Conservation (phyloP, 495 filamentous ascomycete species). For the Bacidia gigantensis region DNA sequence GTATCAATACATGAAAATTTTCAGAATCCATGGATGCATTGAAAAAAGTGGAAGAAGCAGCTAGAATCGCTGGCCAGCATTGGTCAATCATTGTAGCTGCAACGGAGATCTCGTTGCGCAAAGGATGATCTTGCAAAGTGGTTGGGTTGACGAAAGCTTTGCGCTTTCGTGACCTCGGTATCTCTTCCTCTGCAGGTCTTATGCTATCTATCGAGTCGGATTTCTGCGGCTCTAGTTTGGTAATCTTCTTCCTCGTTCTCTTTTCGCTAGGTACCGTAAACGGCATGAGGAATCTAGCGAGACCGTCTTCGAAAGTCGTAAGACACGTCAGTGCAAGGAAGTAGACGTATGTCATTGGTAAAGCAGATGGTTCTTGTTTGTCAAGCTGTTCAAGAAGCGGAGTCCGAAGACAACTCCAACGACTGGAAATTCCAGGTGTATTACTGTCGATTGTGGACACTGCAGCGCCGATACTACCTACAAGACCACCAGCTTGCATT, state of each 20-base stretch:
- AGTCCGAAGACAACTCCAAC: conserved; percentile 80
- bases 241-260: conserved; percentile 31
- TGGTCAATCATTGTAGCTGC: conserved; percentile 72
- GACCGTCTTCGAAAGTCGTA: conserved; percentile 71
- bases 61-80: conserved; percentile 92
- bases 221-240: not conserved
- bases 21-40: conserved; percentile 87
- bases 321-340: conserved; percentile 79
- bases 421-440: conserved; percentile 62
- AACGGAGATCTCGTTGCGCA: conserved; percentile 53
- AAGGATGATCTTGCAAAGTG: conserved; percentile 52
- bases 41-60: conserved; percentile 86
- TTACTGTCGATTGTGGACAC: conserved; percentile 51
- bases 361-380: conserved; percentile 67
- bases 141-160: conserved; percentile 67
- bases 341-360: conserved; percentile 91
- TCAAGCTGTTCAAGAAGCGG: conserved; percentile 90
- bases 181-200: conserved; percentile 13
- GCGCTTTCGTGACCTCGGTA: conserved; percentile 22
- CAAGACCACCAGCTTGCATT: conserved; percentile 73
- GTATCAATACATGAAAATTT: conserved; percentile 83
- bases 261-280: conserved; percentile 59
- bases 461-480: conserved; percentile 71
- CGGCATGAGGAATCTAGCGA: conserved; percentile 85
- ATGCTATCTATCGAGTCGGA: not conserved